These are phyloP conservation scores for Achaetomium macrosporum DNA, from an alignment of 2,329 filamentous ascomycete genomes.

Conservation along the genomic window DNA sequence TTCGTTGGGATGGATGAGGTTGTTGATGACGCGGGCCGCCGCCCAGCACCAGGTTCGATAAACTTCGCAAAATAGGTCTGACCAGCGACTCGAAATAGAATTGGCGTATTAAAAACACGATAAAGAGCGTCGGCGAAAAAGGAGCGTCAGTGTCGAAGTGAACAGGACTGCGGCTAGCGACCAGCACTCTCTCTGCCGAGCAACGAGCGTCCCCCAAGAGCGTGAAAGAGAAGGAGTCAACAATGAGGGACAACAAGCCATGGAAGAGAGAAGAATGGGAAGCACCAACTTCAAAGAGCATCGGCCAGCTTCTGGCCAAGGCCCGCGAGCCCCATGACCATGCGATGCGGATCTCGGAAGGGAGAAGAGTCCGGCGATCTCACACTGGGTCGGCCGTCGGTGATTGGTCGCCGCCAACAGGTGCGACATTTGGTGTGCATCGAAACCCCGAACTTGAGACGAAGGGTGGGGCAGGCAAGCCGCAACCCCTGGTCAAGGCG, in stretches of 20 bases:
- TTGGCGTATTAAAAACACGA: background rate
- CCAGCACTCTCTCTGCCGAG: slow-evolving; percentile 18
- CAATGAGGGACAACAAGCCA: background rate
- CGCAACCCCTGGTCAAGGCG: background rate
- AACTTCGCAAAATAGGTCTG: background rate
- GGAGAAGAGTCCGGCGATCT: slow-evolving; percentile 13
- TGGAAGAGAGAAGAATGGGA: background rate
- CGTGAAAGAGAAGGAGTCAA: background rate
- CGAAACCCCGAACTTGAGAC: slow-evolving; percentile 22
- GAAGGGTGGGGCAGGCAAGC: slow-evolving; percentile 11
- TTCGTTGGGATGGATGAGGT: background rate
- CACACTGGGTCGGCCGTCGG: background rate
- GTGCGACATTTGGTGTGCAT: slow-evolving; percentile 4
- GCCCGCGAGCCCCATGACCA: background rate
- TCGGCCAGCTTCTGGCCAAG: background rate
- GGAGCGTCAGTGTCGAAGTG: slow-evolving; percentile 6
- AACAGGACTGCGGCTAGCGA: slow-evolving; percentile 17
- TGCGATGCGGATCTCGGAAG: background rate
- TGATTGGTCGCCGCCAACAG: slow-evolving; percentile 17
- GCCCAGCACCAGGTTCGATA: background rate
- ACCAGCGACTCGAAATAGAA: slow-evolving; percentile 12
- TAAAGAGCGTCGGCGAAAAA: background rate
- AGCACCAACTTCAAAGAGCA: background rate
- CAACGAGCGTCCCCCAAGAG: slow-evolving; percentile 11
- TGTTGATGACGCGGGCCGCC: background rate